Base-by-base conservation (phyloP, 2,329 filamentous ascomycete genomes). In the Pseudopithomyces maydicus region DNA sequence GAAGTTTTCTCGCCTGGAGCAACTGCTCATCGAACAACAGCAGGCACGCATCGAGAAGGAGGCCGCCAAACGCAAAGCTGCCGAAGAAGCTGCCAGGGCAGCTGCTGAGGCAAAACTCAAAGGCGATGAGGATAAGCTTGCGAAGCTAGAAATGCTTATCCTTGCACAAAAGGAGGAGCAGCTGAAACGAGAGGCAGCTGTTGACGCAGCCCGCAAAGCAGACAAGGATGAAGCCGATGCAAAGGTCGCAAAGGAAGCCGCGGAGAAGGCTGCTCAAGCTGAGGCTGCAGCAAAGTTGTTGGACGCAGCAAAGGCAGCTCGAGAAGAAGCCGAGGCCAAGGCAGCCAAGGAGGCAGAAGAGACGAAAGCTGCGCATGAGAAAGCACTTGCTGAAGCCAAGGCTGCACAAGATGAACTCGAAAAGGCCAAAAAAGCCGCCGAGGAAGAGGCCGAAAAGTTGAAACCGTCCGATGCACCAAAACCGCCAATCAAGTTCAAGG, bases 231-330 rank as follows among this genome's bases (percentile, higher is more conserved):
- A 79, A 15, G 76, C 78, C 36, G 79, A 81, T 42, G 73, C 76
- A 12, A 76, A 80, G 48, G 80, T 81, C n/a, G 78, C 78, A 38
- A 83, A 84, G 68, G 82, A 80, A 57, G 79, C 80, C 20, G 78
- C 79, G 38, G 80, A 81, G 29, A 80, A 72, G 62, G 79, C 80
- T 20, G 73, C 72, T 19, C 67, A 69, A 7, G 71, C 71, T n/a
- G 67, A 73, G 36, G 29, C 53, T 19, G 68, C 68, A 11, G 56
- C 56, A 12, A 59, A 62, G 33, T 43, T 70, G 32, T 63, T 71
- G 8, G 66, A 65, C 2, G 68, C 67, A 1, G 67, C 68, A 10
- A 66, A 69, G 61, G 63, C 59, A 54, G 68, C 68, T 15, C 57
- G 65, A 29, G 67, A 71, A 44, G 67, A 71, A 46, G 66, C 68